phyloP scores from a whole-genome alignment of 164 flowering plant species.

The Berberis vulgaris region DNA sequence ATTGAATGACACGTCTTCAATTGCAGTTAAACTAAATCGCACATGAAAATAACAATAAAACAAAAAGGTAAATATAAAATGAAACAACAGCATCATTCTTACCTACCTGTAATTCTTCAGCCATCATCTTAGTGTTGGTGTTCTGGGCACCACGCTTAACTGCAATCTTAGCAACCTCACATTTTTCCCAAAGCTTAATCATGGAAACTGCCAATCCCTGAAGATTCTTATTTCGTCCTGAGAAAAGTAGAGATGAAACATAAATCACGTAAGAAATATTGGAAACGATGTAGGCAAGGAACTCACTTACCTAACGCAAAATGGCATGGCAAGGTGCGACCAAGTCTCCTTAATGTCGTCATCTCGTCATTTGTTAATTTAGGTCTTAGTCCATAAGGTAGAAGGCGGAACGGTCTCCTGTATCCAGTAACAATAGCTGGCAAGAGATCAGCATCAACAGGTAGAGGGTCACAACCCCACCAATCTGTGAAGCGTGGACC shows the following conservation, averaged over 20 bases:
- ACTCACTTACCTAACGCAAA: constrained; percentile 71
- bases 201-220: constrained; percentile 90
- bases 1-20: too few species aligned
- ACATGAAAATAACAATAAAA: too few species aligned
- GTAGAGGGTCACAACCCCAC: constrained; percentile 97
- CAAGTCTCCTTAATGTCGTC: constrained; percentile 81
- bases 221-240: constrained; percentile 87
- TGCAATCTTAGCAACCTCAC: constrained; percentile 92
- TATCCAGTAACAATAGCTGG: constrained; percentile 77
- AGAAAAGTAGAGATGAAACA: constrained; percentile 3
- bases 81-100: not conserved
- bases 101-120: constrained; percentile 82
- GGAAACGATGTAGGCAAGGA: not conserved
- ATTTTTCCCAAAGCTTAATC: constrained; percentile 90
- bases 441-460: constrained; percentile 94
- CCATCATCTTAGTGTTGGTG: constrained; percentile 80
- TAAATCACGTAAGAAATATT: constrained; percentile 2
- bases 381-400: constrained; percentile 80
- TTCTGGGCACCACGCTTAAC: constrained; percentile 95
- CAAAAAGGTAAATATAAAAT: not conserved
- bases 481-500: constrained; percentile 95
- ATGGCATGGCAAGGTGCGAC: constrained; percentile 76
- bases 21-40: too few species aligned
- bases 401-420: constrained; percentile 85
- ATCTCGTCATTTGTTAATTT: constrained; percentile 84